Evolutionary conservation across 306 rosid genomes (phyloP), one percentile per base, ranked within the genome.

Genomic region (Lotus japonicus): DNA sequence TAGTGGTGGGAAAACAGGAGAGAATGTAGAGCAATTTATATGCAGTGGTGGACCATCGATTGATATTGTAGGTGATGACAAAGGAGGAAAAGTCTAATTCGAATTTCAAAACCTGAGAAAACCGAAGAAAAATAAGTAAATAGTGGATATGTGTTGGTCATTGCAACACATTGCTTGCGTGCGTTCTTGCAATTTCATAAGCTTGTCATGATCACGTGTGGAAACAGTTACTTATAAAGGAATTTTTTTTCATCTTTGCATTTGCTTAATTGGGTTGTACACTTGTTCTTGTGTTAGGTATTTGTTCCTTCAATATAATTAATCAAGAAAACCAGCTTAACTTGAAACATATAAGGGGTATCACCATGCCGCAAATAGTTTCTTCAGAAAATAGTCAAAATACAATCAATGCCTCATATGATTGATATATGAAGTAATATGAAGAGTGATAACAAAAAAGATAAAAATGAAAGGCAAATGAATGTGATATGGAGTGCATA

Each of bases 141-240:
- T 42, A 13, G 31, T 43, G 39, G 48, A 17, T 44, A 0, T 18
- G 42, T 61, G 11, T 71, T 53, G 73, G 91, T 86, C 80, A 75
- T 72, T 1, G 19, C 39, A 13, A 62, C 19, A 62, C 52, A 70
- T 36, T 57, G 79, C 35, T 81, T 81, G 67, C 82, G 88, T 81
- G 79, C 15, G 0, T 3, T 3, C 3, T 3, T 15, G 10, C 59
- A 38, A 70, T 63, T 31, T 63, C 70, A 12, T 7, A 5, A 46
- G 3, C 5, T 2, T 26, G 33, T 26, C 33, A 45, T 8, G 8
- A 8, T 23, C 80, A 85, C 79, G 82, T 72, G 85, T 15, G 13
- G 13, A 49, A 62, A 46, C 50, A 42, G 18, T 15, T 10, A 81
- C 0, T n/a, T n/a, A n/a, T n/a, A n/a, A n/a, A n/a, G n/a, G n/a